Percentiles rank a stretch among this genome's conserved stretches.
Conservation (phyloP, 768 basidiomycete genomes). For the Mycena metata region DNA sequence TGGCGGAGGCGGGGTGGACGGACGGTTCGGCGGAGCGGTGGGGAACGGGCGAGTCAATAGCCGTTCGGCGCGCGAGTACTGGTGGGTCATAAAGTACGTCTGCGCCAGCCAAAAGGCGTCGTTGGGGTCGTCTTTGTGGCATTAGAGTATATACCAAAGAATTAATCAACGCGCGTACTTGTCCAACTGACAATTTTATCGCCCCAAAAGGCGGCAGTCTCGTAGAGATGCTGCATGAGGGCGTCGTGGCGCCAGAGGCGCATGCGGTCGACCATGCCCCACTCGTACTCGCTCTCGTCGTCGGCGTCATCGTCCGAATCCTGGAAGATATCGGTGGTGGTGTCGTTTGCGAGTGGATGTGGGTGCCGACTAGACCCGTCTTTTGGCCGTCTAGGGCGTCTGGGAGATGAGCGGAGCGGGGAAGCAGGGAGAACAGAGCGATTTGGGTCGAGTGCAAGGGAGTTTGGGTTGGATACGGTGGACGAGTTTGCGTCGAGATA, state of each 20-base stretch:
- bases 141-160: slow-evolving; percentile 15
- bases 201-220: slow-evolving; percentile 98
- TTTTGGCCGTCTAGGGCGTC: slow-evolving; percentile 67
- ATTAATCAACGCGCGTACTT: slow-evolving; percentile 65
- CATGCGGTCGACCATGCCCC: slow-evolving; percentile 96
- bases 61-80: slow-evolving; percentile 94
- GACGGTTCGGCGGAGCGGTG: slow-evolving; percentile 59
- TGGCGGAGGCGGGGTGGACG: slow-evolving; percentile 49
- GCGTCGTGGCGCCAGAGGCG: slow-evolving; percentile 98
- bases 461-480: slow-evolving; percentile 65
- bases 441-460: slow-evolving; percentile 82
- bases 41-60: slow-evolving; percentile 91
- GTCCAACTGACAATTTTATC: slow-evolving; percentile 98
- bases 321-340: slow-evolving; percentile 79
- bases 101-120: slow-evolving; percentile 99
- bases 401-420: slow-evolving; percentile 77
- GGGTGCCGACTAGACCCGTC: slow-evolving; percentile 61
- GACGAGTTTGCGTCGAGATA: slow-evolving; percentile 76
- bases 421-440: slow-evolving; percentile 83
- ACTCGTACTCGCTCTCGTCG: slow-evolving; percentile 72
- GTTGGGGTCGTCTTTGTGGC: slow-evolving; percentile 85
- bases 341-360: slow-evolving; percentile 86
- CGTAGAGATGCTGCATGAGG: slow-evolving; percentile 97
- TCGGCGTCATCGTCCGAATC: slow-evolving; percentile 74
- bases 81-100: slow-evolving; percentile 95